Percentiles rank a stretch among this genome's conserved stretches.
These are phyloP conservation scores for Puya raimondii DNA, from an alignment of 176 grass and related monocot genomes.

Conservation along the genomic window DNA sequence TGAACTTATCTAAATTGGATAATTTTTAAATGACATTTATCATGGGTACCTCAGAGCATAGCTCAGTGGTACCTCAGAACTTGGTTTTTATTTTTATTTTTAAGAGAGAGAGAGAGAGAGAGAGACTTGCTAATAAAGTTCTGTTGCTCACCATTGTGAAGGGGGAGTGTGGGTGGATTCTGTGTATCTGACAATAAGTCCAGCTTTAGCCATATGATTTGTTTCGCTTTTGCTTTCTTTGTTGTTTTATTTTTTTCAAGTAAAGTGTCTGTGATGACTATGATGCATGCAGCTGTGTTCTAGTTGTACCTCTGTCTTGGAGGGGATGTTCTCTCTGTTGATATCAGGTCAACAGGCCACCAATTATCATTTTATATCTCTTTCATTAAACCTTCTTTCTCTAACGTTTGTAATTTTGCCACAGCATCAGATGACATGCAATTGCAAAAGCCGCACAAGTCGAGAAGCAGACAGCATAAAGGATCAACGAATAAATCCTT, in stretches of 20 bases:
- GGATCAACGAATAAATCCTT: constrained; percentile 50
- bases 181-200: too few species aligned
- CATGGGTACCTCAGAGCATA: too few species aligned
- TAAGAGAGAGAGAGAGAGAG: too few species aligned
- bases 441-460: constrained; percentile 60
- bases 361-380: neutral
- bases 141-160: too few species aligned
- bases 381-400: neutral
- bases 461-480: constrained; percentile 42
- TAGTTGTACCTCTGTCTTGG: neutral
- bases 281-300: neutral
- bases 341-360: neutral
- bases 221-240: too few species aligned
- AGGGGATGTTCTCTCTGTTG: neutral
- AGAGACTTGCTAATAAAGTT: too few species aligned
- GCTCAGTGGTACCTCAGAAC: too few species aligned
- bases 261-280: neutral
- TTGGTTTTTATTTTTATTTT: too few species aligned
- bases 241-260: neutral
- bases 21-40: neutral
- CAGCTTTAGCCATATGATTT: too few species aligned
- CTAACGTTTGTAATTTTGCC: constrained; percentile 7
- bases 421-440: constrained; percentile 46
- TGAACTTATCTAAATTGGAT: neutral
- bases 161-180: too few species aligned